These are phyloP conservation scores for Logfia minima DNA, from an alignment of 129 eudicot genomes.

Conservation along the genomic window DNA sequence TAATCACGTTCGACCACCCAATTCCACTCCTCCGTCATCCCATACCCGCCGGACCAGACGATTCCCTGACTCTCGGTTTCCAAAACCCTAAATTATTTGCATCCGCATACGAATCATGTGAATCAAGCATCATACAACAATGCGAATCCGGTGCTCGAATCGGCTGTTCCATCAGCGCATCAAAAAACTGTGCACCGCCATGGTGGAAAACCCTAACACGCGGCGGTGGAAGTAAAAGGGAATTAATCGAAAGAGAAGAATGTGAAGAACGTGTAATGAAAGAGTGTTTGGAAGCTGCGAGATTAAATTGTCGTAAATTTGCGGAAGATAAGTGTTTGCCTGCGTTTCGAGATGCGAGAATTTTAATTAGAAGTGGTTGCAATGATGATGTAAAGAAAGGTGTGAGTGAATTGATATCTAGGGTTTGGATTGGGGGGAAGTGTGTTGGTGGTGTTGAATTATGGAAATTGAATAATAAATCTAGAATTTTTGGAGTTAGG, in stretches of 20 bases:
- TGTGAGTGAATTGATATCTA: conserved; percentile 44
- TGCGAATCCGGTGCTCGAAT: conserved; percentile 69
- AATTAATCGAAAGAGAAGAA: conserved; percentile 40
- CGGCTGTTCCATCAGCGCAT: conserved; percentile 77
- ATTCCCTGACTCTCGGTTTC: conserved; percentile 60
- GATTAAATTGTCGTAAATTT: conserved; percentile 45
- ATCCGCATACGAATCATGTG: conserved; percentile 47
- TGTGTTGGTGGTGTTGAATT: conserved; percentile 39
- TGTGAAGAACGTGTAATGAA: conserved; percentile 77
- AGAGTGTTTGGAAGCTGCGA: conserved; percentile 50
- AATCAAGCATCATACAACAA: conserved; percentile 51
- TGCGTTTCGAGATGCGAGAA: conserved; percentile 54
- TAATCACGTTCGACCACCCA: conserved; percentile 54
- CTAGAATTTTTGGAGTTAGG: conserved; percentile 25
- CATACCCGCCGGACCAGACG: conserved; percentile 39
- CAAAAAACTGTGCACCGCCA: conserved; percentile 58
- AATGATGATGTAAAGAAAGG: conserved; percentile 29
- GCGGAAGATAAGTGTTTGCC: conserved; percentile 57
- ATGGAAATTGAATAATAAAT: conserved; percentile 19
- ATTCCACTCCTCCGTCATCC: conserved; percentile 67
- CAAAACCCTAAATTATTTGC: conserved; percentile 48
- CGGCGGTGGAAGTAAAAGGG: conserved; percentile 22
- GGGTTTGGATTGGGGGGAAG: conserved; percentile 36
- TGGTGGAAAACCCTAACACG: conserved; percentile 63
- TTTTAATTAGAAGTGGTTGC: conserved; percentile 26